These are phyloP conservation scores for Annona cherimola DNA, from an alignment of 164 flowering plant species.

Conservation along the genomic window DNA sequence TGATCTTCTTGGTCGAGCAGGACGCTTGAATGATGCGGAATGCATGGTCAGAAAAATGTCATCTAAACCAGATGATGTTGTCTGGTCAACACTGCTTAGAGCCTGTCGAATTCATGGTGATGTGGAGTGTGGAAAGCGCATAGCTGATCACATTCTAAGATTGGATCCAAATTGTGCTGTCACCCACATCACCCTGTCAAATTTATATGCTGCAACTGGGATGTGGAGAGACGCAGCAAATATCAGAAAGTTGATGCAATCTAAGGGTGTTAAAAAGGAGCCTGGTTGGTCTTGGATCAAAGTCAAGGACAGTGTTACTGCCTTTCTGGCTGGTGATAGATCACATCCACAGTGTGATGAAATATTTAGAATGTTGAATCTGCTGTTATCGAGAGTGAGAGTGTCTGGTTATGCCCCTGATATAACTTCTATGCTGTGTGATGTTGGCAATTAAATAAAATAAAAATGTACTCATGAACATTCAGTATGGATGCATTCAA, in stretches of 20 bases:
- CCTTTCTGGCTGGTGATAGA: constrained; percentile 70
- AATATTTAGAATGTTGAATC: constrained; percentile 41
- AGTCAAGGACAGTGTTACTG: constrained; percentile 50
- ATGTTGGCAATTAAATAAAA: constrained; percentile 12
- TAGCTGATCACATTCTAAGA: constrained; percentile 55
- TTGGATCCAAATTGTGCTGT: constrained; percentile 66
- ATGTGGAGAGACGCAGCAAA: constrained; percentile 73
- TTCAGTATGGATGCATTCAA: too few species aligned
- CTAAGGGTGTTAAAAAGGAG: constrained; percentile 75
- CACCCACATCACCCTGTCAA: constrained; percentile 65
- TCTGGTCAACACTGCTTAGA: constrained; percentile 30
- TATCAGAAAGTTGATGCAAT: constrained; percentile 58
- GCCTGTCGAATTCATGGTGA: constrained; percentile 67
- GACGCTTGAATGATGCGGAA: constrained; percentile 35
- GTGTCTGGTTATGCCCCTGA: constrained; percentile 6
- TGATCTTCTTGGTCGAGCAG: constrained; percentile 61
- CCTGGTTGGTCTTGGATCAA: constrained; percentile 90
- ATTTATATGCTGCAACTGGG: constrained; percentile 64
- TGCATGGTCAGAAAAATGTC: constrained; percentile 2
- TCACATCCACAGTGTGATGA: constrained; percentile 53
- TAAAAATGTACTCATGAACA: too few species aligned
- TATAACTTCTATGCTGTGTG: constrained; percentile 9
- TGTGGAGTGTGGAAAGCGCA: constrained; percentile 56
- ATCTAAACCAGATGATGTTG: constrained; percentile 5
- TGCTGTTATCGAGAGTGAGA: constrained; percentile 33